These are phyloP conservation scores for Bruguiera gymnorhiza DNA, from an alignment of 345 rosid genomes.

Conservation along the genomic window DNA sequence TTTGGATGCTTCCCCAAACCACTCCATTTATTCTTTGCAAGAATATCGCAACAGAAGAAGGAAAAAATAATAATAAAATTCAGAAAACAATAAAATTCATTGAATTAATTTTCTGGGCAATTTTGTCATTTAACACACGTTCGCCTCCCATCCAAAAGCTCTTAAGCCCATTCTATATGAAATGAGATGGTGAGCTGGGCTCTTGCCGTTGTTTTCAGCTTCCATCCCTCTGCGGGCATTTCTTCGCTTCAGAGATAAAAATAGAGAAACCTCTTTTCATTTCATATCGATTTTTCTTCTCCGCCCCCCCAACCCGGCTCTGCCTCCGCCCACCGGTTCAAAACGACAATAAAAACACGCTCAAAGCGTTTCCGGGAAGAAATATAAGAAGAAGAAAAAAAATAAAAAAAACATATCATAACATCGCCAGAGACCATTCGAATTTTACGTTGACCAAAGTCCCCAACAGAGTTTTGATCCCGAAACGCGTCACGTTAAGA, in stretches of 20 bases:
- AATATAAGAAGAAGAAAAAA: not conserved
- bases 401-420: not conserved
- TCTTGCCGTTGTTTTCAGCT: not conserved
- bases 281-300: not conserved
- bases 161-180: not conserved
- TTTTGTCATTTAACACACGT: conserved; percentile 17
- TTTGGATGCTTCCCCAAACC: no score
- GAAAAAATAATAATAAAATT: no score
- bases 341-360: not conserved
- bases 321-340: not conserved
- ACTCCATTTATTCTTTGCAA: no score
- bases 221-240: conserved; percentile 6
- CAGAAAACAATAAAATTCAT: not conserved
- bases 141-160: not conserved
- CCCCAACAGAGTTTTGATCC: no score
- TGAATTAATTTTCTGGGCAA: not conserved
- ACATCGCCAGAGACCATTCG: no score
- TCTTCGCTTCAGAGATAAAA: not conserved
- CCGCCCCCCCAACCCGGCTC: no score
- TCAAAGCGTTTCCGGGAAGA: not conserved
- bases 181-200: no score
- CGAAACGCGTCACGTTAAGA: no score
- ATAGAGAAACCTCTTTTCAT: not conserved
- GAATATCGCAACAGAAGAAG: no score
- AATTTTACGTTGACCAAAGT: no score